Base-by-base conservation (phyloP, 2,329 filamentous ascomycete genomes). In the Aspergillus ruber region DNA sequence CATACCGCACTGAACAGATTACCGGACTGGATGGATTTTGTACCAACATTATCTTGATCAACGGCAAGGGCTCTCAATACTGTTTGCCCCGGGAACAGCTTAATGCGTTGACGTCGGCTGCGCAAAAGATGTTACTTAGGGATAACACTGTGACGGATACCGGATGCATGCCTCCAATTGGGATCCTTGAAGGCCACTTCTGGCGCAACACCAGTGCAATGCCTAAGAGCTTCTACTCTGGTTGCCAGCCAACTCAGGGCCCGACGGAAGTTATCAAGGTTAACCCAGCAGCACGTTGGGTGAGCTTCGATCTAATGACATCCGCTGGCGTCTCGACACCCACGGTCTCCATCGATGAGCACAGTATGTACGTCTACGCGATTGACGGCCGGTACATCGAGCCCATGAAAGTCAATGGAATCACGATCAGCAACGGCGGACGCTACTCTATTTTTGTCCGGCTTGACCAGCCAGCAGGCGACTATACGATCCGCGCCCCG, bases 11-110 rank as follows among this genome's bases (percentile, higher is more conserved):
- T 27, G 58, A 67, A 46, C 36, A 57, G 32, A 47, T 48, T 12
- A 56, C 54, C 13, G 60, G 64, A 29, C 51, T 62, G 27, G 65
- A 74, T 4, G 68, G 77, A n/a, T 66, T 73, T 0, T 84, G 81
- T 64, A 77, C 77, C 55, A 80, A 83, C 54, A 74, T 79, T 0
- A 65, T 84, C 9, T 62, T 83, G 2, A 66, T 84, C 44, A 83
- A 84, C 46, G 81, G 81, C 29, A 78, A 80, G 56, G 80, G 80
- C 4, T 69, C 70, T 0, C 73, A 79, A 0, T 59, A 71, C 29
- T 83, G 81, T 56, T 64, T 76, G 29, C 56, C 69, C 0, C 60
- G 63, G n/a, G 66, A 68, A 3, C 64, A 74, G 23, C 64, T 80
- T 6, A 60, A 66, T 20, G 52, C 67, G 4, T 68, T 61, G 46